Conservation (phyloP, 2,329 filamentous ascomycete species). For the Trichoderma sp. region DNA sequence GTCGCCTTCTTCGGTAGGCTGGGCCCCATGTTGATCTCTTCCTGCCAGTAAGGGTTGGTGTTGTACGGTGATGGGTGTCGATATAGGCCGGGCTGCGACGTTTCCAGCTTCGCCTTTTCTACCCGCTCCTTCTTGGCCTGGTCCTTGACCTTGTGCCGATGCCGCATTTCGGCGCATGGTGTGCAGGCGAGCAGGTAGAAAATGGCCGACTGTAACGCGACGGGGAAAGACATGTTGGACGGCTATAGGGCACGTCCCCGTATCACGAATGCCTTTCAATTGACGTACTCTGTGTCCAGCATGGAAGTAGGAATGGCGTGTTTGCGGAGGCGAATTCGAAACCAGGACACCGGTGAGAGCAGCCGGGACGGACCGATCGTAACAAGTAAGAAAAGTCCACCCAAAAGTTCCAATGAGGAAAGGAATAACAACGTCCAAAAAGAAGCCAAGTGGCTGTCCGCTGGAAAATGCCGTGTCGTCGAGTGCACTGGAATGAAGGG, state of each 20-base stretch:
- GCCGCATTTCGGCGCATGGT: slow-evolving; percentile 72
- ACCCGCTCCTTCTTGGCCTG: slow-evolving; percentile 69
- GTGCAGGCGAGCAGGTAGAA: slow-evolving; percentile 79
- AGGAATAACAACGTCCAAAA: neutral
- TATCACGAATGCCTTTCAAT: slow-evolving; percentile 28
- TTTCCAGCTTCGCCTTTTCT: slow-evolving; percentile 65
- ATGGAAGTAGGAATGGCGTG: slow-evolving; percentile 28
- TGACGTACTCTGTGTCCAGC: slow-evolving; percentile 24
- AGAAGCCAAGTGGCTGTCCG: slow-evolving; percentile 14
- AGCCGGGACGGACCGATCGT: neutral
- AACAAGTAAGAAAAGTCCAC: neutral
- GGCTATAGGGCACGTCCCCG: slow-evolving; percentile 26
- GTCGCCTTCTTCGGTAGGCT: slow-evolving; percentile 65
- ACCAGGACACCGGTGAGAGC: neutral
- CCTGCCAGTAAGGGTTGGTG: slow-evolving; percentile 85
- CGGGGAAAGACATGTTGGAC: slow-evolving; percentile 50
- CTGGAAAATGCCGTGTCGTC: slow-evolving; percentile 3
- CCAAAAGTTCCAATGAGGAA: neutral
- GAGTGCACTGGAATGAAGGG: slow-evolving; percentile 25
- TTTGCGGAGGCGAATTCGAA: slow-evolving; percentile 9
- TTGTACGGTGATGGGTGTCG: slow-evolving; percentile 79
- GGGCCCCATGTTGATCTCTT: slow-evolving; percentile 83
- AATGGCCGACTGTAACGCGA: slow-evolving; percentile 71
- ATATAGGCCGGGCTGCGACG: slow-evolving; percentile 73
- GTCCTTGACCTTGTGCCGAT: slow-evolving; percentile 69